A percentile compares a stretch with the other conserved stretches of the same genome.
Conservation (phyloP, 352 stramenopile genomes). For the Phytophthora melonis region DNA sequence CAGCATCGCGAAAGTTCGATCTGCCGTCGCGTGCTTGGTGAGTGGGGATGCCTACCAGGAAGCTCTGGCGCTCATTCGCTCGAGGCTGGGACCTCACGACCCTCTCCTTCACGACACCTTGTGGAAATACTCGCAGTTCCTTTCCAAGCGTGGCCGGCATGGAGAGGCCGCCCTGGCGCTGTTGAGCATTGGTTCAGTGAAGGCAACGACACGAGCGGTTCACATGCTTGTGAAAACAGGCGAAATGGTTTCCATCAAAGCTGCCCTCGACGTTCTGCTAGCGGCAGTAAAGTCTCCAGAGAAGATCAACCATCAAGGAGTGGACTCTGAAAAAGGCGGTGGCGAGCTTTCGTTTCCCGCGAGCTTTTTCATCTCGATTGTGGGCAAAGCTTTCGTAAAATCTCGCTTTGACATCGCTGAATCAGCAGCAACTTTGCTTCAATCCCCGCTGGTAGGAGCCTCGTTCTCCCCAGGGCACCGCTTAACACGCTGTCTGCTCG, state of each 20-base stretch:
- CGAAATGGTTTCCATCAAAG: slow-evolving; percentile 35
- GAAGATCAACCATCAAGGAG: neutral
- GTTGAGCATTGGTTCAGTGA: slow-evolving; percentile 33
- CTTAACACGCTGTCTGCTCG: slow-evolving; percentile 37
- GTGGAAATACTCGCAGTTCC: slow-evolving; percentile 48
- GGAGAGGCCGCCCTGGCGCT: slow-evolving; percentile 45
- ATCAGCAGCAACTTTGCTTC: slow-evolving; percentile 39
- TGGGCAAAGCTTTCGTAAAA: slow-evolving; percentile 29
- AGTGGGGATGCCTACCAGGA: slow-evolving; percentile 56
- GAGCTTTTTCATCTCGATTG: slow-evolving; percentile 54
- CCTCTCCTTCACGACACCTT: slow-evolving; percentile 48
- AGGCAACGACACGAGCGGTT: slow-evolving; percentile 38
- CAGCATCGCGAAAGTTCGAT: slow-evolving; percentile 64
- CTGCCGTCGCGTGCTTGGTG: slow-evolving; percentile 52
- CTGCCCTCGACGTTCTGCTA: slow-evolving; percentile 46
- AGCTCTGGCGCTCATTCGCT: slow-evolving; percentile 63
- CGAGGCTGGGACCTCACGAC: slow-evolving; percentile 52
- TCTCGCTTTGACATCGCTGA: slow-evolving; percentile 41
- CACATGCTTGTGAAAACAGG: slow-evolving; percentile 45
- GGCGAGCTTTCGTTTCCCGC: slow-evolving; percentile 43
- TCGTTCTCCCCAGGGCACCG: slow-evolving; percentile 14
- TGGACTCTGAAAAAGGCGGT: slow-evolving; percentile 1
- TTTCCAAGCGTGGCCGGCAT: slow-evolving; percentile 44
- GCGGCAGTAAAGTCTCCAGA: neutral
- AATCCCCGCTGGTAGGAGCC: slow-evolving; percentile 14